A percentile compares a stretch with the other conserved stretches of the same genome.
These are phyloP conservation scores for Hsuehochloa calcarea DNA, from an alignment of 176 grass and related monocot species.

Conservation along the genomic window DNA sequence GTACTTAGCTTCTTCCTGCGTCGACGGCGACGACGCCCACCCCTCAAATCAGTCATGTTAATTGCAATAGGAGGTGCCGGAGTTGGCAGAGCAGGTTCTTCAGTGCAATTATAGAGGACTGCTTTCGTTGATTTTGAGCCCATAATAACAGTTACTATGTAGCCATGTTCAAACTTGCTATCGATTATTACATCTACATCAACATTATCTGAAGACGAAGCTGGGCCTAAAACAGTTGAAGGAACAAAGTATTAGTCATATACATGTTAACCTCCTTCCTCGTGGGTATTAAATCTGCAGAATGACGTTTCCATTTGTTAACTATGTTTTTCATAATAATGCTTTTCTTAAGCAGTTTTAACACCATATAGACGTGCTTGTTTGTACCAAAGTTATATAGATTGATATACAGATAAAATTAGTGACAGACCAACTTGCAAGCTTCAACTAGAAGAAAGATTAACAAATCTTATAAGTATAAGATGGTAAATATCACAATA, in stretches of 20 bases:
- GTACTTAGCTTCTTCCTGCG: conserved; percentile 68
- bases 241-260: conserved; percentile 27
- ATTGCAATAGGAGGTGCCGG: conserved; percentile 21
- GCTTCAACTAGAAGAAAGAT: conserved; percentile 15
- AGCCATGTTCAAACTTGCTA: conserved; percentile 90
- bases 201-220: conserved; percentile 32
- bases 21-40: conserved; percentile 36
- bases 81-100: conserved; percentile 36
- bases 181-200: conserved; percentile 75
- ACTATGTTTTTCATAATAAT: conserved; percentile 4
- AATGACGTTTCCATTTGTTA: background rate
- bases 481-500: conserved; percentile 12
- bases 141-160: conserved; percentile 74
- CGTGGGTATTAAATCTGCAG: conserved; percentile 2
- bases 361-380: background rate
- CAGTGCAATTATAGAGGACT: conserved; percentile 69
- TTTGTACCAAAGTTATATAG: background rate
- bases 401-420: conserved; percentile 1
- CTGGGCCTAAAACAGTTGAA: conserved; percentile 43
- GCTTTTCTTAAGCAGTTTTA: background rate
- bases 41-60: conserved; percentile 39
- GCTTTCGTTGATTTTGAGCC: conserved; percentile 77
- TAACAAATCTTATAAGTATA: conserved; percentile 1
- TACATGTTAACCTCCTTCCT: conserved; percentile 5
- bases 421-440: background rate